Percentiles rank a stretch among this genome's conserved stretches.
phyloP scores from a whole-genome alignment of 768 basidiomycete genomes.

The Chalciporus piperatus region DNA sequence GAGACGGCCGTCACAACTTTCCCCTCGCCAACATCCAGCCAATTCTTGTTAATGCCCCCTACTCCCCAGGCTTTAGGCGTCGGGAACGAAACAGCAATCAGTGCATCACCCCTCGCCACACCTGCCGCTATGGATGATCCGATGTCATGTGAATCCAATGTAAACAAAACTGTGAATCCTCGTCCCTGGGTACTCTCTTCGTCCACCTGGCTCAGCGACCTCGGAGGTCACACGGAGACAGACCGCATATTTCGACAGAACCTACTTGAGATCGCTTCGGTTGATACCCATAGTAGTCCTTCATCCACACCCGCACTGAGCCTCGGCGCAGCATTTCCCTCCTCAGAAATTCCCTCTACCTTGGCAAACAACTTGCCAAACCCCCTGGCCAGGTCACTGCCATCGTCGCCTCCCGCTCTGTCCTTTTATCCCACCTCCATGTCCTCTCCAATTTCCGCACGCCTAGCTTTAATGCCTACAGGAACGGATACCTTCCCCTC shows the following conservation, averaged over 20 bases:
- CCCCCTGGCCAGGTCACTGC: slow-evolving; percentile 16
- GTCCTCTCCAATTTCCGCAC: slow-evolving; percentile 11
- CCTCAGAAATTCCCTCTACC: slow-evolving; percentile 14
- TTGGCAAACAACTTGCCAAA: slow-evolving; percentile 12
- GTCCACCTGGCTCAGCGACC: slow-evolving; percentile 32
- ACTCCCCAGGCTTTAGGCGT: slow-evolving; percentile 15
- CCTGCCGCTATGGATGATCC: slow-evolving; percentile 4
- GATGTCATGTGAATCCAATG: slow-evolving; percentile 4
- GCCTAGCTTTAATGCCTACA: slow-evolving; percentile 22
- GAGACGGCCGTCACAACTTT: slow-evolving; percentile 11
- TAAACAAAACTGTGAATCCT: slow-evolving; percentile 14
- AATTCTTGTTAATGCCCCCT: slow-evolving; percentile 27
- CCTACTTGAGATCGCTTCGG: slow-evolving; percentile 11
- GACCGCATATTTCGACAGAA: slow-evolving; percentile 30
- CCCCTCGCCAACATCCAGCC: slow-evolving; percentile 28
- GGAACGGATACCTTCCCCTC: slow-evolving; percentile 34
- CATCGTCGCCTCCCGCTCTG: slow-evolving; percentile 11
- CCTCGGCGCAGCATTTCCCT: slow-evolving; percentile 21
- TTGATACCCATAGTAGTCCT: slow-evolving; percentile 19
- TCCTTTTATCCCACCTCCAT: slow-evolving; percentile 15
- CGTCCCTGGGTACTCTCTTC: slow-evolving; percentile 19
- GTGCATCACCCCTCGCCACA: slow-evolving; percentile 11
- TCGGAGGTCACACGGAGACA: slow-evolving; percentile 31
- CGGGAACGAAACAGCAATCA: slow-evolving; percentile 9
- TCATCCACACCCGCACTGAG: slow-evolving; percentile 25